Percentiles rank a stretch among this genome's conserved stretches.
These are phyloP conservation scores for Phytophthora cajani DNA, from an alignment of 352 stramenopile species.

Conservation along the genomic window DNA sequence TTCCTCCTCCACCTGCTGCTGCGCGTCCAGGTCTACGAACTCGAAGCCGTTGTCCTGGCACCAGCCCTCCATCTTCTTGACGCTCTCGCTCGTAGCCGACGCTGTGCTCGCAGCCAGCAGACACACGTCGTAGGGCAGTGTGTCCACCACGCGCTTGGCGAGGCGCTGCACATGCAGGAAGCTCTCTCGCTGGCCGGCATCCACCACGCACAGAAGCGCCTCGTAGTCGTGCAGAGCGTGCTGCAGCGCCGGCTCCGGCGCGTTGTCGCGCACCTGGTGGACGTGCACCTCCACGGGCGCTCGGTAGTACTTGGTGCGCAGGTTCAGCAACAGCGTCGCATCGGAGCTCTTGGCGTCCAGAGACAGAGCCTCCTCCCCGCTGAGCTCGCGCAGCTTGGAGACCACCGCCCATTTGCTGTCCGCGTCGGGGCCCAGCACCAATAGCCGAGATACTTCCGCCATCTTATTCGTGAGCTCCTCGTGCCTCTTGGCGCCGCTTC, in stretches of 20 bases:
- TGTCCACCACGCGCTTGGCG: slow-evolving; percentile 56
- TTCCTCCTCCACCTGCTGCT: background rate
- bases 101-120: slow-evolving; percentile 50
- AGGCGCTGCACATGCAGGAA: slow-evolving; percentile 55
- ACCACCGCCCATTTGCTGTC: slow-evolving; percentile 31
- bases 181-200: slow-evolving; percentile 42
- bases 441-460: slow-evolving; percentile 40
- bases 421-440: slow-evolving; percentile 53
- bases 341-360: slow-evolving; percentile 2
- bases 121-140: slow-evolving; percentile 63
- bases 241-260: slow-evolving; percentile 37
- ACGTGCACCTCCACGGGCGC: slow-evolving; percentile 61
- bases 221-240: slow-evolving; percentile 63
- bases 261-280: slow-evolving; percentile 52
- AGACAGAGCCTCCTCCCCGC: slow-evolving; percentile 19
- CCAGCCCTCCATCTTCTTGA: slow-evolving; percentile 51
- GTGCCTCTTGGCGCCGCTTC: slow-evolving; percentile 8
- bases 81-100: slow-evolving; percentile 31
- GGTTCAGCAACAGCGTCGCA: slow-evolving; percentile 43
- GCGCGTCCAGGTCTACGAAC: slow-evolving; percentile 47
- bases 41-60: slow-evolving; percentile 72
- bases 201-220: slow-evolving; percentile 64
- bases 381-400: slow-evolving; percentile 40
- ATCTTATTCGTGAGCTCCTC: slow-evolving; percentile 12
- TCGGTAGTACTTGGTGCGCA: slow-evolving; percentile 79